Evolutionary conservation across 768 basidiomycete species (phyloP).

Genomic region (Kwoniella sp.): DNA sequence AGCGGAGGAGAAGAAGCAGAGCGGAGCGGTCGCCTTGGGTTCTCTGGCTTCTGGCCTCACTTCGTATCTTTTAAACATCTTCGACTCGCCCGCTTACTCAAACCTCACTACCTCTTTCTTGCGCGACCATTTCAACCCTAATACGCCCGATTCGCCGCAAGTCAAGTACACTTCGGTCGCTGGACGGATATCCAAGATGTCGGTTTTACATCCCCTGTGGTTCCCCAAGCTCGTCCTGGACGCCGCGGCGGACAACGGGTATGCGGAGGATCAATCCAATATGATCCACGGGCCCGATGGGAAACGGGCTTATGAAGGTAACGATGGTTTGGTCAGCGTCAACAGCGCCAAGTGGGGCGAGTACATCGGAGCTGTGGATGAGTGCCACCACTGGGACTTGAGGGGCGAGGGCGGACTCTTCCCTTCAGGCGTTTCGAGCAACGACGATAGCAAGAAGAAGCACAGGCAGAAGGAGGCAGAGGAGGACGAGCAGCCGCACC

Average conservation of each 20-base stretch:
- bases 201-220: slow-evolving; percentile 78
- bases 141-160: slow-evolving; percentile 63
- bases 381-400: slow-evolving; percentile 94
- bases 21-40: slow-evolving; percentile 51
- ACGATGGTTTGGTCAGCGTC: slow-evolving; percentile 86
- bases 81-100: slow-evolving; percentile 95
- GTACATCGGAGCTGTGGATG: slow-evolving; percentile 82
- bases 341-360: slow-evolving; percentile 88
- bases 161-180: slow-evolving; percentile 93
- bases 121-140: slow-evolving; percentile 49
- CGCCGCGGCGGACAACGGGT: slow-evolving; percentile 66
- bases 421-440: slow-evolving; percentile 26
- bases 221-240: slow-evolving; percentile 91
- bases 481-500: slow-evolving; percentile 23
- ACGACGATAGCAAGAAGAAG: slow-evolving; percentile 4
- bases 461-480: slow-evolving; percentile 17
- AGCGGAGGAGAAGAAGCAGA: slow-evolving; percentile 17
- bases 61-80: slow-evolving; percentile 74
- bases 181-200: slow-evolving; percentile 59
- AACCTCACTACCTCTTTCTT: slow-evolving; percentile 84
- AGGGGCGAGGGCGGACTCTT: slow-evolving; percentile 71
- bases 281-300: slow-evolving; percentile 29
- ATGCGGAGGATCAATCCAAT: slow-evolving; percentile 42
- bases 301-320: slow-evolving; percentile 56
- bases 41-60: slow-evolving; percentile 78